Evolutionary conservation across 768 basidiomycete species (phyloP).

Genomic region (Kwoniella bestiolae): DNA sequence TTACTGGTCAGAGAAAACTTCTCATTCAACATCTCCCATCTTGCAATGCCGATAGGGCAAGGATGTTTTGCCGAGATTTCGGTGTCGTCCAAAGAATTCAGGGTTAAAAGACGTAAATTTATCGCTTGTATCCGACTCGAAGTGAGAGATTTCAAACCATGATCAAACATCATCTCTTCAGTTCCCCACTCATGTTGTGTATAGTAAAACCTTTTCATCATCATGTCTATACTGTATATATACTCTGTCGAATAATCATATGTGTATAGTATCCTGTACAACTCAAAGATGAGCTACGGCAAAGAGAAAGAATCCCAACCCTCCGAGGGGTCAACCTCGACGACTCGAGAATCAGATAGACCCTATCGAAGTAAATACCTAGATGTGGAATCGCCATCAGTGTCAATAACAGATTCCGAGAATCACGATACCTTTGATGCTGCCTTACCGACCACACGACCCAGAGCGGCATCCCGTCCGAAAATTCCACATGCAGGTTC

Average conservation of each 20-base stretch:
- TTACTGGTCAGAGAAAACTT: too few species aligned
- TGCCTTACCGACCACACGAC: background rate
- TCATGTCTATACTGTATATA: background rate
- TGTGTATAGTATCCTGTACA: too few species aligned
- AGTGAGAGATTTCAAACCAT: too few species aligned
- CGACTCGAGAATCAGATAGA: background rate
- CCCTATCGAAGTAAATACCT: constrained; percentile 21
- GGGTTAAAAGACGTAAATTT: background rate
- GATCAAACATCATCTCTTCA: background rate
- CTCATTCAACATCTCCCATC: background rate
- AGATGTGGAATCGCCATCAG: constrained; percentile 8
- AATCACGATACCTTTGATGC: constrained; percentile 14
- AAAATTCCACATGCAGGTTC: background rate
- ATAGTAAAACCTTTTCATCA: too few species aligned
- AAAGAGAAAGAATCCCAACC: background rate
- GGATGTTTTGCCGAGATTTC: constrained; percentile 5
- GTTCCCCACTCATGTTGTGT: background rate
- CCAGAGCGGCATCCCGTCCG: constrained; percentile 4
- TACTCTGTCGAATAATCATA: background rate
- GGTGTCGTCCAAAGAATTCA: background rate
- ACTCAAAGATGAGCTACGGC: background rate
- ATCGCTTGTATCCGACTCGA: background rate
- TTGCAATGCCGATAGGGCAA: background rate
- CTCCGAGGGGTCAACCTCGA: background rate
- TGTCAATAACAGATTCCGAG: constrained; percentile 1